Conservation (phyloP, 331 rosid species). For the Arachis monticola region DNA sequence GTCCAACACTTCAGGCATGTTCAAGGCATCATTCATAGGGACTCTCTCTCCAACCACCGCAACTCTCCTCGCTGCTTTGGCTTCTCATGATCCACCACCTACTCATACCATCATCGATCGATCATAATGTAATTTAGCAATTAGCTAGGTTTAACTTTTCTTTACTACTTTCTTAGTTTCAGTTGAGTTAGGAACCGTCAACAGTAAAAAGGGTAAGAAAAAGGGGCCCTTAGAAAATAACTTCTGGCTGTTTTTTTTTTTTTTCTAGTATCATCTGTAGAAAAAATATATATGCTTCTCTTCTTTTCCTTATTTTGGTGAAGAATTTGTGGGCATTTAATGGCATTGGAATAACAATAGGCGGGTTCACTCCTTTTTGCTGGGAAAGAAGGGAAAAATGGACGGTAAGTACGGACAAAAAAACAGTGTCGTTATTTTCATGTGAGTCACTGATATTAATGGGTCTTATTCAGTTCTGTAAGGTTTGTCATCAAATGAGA, state of each 20-base stretch:
- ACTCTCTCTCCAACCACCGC: slow-evolving; percentile 48
- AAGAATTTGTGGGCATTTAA: slow-evolving; percentile 30
- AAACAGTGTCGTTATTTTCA: slow-evolving; percentile 36
- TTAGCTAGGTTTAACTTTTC: too few relatives aligned
- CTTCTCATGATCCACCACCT: background rate
- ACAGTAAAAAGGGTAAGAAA: too few relatives aligned
- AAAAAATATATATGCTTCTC: too few relatives aligned
- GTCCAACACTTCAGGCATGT: slow-evolving; percentile 70
- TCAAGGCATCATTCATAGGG: slow-evolving; percentile 68
- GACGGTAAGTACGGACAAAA: slow-evolving; percentile 39
- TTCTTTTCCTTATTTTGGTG: background rate
- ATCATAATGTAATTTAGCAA: too few relatives aligned
- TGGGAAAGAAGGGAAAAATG: slow-evolving; percentile 40
- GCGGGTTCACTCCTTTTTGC: too few relatives aligned
- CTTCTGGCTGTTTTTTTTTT: too few relatives aligned
- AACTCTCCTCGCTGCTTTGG: slow-evolving; percentile 52
- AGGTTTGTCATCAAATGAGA: background rate
- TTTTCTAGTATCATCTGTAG: too few relatives aligned
- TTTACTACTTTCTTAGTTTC: too few relatives aligned
- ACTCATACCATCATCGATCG: too few relatives aligned
- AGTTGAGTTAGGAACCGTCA: too few relatives aligned
- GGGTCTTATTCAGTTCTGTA: too few relatives aligned
- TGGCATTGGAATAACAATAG: background rate
- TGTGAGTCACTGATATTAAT: slow-evolving; percentile 10
- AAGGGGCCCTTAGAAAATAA: too few relatives aligned